A percentile compares a stretch with the other conserved stretches of the same genome.
These are phyloP conservation scores for Penicillium sp. DNA, from an alignment of 2,329 filamentous ascomycete genomes.

Conservation along the genomic window DNA sequence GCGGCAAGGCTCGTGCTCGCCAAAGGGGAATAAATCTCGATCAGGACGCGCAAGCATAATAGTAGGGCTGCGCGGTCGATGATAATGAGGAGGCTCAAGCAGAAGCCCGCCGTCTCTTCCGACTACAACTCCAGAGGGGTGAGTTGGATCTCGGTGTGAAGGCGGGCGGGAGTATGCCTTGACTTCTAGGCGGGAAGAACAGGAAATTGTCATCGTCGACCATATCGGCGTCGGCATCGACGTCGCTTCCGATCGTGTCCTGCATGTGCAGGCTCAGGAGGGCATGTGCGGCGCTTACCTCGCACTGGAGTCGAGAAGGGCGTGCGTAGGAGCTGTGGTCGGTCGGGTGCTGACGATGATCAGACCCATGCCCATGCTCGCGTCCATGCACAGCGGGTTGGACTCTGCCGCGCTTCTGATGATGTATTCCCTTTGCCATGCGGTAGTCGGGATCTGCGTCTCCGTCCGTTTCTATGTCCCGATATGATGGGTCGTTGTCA, in stretches of 20 bases:
- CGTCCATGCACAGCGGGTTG: not conserved
- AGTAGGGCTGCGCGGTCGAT: not conserved
- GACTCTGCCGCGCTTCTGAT: not conserved
- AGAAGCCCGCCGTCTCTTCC: constrained; percentile 27
- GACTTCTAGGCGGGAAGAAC: not conserved
- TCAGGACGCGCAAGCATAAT: not conserved
- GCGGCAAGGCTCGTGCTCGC: not conserved
- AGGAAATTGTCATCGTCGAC: not conserved
- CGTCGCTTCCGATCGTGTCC: constrained; percentile 29
- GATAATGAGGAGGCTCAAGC: constrained; percentile 5
- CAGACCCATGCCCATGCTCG: not conserved
- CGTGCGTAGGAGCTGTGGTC: constrained; percentile 14
- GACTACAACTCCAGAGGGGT: not conserved
- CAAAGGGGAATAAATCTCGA: not conserved
- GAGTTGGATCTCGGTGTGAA: not conserved
- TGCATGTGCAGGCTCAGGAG: constrained; percentile 42
- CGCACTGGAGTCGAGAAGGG: constrained; percentile 33
- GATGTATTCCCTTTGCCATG: constrained; percentile 1
- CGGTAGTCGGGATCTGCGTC: constrained; percentile 11
- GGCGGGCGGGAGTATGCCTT: not conserved
- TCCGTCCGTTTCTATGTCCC: constrained; percentile 22
- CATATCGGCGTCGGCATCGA: constrained; percentile 9
- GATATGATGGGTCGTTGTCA: constrained; percentile 23
- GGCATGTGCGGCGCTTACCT: constrained; percentile 45
- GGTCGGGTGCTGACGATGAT: not conserved